Percentiles rank a stretch among this genome's conserved stretches.
Conservation (phyloP, 176 grass and related monocot species). For the Calamus simplicifolius region DNA sequence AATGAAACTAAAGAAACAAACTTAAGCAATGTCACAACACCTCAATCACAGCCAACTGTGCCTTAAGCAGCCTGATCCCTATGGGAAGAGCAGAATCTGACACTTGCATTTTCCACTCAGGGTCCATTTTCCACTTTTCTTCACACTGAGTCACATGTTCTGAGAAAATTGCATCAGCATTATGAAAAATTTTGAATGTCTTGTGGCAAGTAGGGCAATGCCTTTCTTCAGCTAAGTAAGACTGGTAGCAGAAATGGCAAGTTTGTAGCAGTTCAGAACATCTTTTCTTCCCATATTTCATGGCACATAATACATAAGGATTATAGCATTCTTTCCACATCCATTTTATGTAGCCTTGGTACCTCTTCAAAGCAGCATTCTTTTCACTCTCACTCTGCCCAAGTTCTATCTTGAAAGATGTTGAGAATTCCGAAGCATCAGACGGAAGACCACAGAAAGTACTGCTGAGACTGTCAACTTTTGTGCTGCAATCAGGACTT, state of each 20-base stretch:
- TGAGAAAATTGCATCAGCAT: conserved; percentile 29
- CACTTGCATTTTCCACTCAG: conserved; percentile 49
- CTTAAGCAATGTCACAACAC: conserved; percentile 25
- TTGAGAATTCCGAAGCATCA: conserved; percentile 41
- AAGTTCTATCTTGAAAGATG: conserved; percentile 73
- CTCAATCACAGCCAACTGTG: conserved; percentile 63
- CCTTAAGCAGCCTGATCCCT: conserved; percentile 70
- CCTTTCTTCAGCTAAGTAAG: conserved; percentile 62
- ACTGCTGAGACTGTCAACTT: conserved; percentile 76
- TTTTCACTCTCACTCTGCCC: conserved; percentile 55
- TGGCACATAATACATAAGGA: conserved; percentile 29
- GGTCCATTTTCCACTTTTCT: conserved; percentile 44
- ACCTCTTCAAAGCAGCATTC: conserved; percentile 50
- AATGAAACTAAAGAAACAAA: conserved; percentile 21
- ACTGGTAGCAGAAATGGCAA: conserved; percentile 61
- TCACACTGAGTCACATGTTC: conserved; percentile 65
- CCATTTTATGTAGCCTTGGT: conserved; percentile 59
- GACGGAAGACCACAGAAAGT: conserved; percentile 39
- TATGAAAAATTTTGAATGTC: conserved; percentile 52
- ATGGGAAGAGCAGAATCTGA: conserved; percentile 41
- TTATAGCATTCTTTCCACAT: conserved; percentile 67
- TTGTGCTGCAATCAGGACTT: conserved; percentile 43
- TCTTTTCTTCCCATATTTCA: conserved; percentile 61
- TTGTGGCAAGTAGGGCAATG: conserved; percentile 85
- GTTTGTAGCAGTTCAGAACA: conserved; percentile 45